Evolutionary conservation across 2,329 filamentous ascomycete species (phyloP), one percentile per base, ranked within the genome.

Genomic region (Sporothrix euskadiensis): DNA sequence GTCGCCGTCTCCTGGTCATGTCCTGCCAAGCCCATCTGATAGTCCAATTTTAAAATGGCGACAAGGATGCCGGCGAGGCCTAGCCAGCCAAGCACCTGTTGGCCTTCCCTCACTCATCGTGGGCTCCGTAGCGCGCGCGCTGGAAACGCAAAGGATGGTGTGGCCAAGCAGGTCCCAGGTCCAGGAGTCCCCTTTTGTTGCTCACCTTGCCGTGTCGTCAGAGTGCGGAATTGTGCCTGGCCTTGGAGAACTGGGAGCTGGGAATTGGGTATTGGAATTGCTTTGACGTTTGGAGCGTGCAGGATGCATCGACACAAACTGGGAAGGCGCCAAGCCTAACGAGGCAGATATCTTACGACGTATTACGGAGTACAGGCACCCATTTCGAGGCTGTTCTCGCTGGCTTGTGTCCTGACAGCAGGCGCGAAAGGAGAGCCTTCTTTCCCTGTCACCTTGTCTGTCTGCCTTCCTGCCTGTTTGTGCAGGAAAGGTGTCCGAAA

Each of bases 1-100:
- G 14, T 30, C 12, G 22, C 30, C 12, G 9, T 56, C 22, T 8
- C 22, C 52, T 30, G 68, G 22, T 56, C 12, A 22, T 56, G 52
- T 8, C 22, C 52, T 30, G 68, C 68, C 68, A 57, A 70, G 68
- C 30, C 68, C 16, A 70, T 57, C 68, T 56, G 68, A 44, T 30
- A 70, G 39, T 59, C 68, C 68, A 70, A 70, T 44, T 57, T 70
- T 57, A 70, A 70, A 70, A 70, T 56, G n/a, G 22, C 68, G 68
- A 44, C 68, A 70, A 32, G 68, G 68, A 41, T 69, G 49, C 16
- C 19, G 66, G 19, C 30, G 32, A 69, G 49, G 66, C 66, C 65
- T 52, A n/a, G 44, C 44, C 63, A 68, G 63, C 63, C 41, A 49
- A 44, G 35, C 41, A 14, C 41, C 41, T 26, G 63, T 49, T 66